Evolutionary conservation across 768 basidiomycete species (phyloP).

Genomic region (Serendipita vermifera): DNA sequence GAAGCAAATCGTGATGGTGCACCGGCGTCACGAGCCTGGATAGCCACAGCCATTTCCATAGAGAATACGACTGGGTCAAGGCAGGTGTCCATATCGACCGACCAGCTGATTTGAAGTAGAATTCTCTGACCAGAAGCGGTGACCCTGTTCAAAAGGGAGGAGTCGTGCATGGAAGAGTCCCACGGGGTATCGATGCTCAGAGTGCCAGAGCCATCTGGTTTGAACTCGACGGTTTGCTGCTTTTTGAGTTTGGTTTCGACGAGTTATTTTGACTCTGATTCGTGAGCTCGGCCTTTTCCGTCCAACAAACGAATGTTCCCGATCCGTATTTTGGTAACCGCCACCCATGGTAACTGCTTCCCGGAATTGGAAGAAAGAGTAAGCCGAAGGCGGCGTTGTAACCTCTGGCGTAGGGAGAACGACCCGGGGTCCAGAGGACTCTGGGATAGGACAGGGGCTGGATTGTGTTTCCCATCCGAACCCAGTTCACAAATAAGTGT

Average conservation of each 20-base stretch:
- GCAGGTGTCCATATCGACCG: constrained; percentile 70
- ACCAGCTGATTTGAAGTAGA: constrained; percentile 62
- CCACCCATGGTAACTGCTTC: constrained; percentile 74
- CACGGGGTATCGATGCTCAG: constrained; percentile 64
- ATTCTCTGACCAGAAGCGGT: constrained; percentile 67
- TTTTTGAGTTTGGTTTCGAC: constrained; percentile 65
- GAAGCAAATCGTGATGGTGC: constrained; percentile 65
- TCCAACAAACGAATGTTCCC: constrained; percentile 80
- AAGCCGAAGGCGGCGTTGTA: constrained; percentile 72
- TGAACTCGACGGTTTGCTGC: constrained; percentile 61
- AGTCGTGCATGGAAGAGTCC: constrained; percentile 90
- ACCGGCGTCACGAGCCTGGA: constrained; percentile 72
- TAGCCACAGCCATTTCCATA: constrained; percentile 73
- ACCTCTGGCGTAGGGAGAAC: constrained; percentile 82
- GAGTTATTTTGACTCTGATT: constrained; percentile 55
- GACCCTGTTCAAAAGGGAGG: constrained; percentile 69
- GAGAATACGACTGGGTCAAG: constrained; percentile 76
- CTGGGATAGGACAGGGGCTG: constrained; percentile 69
- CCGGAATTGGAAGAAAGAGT: constrained; percentile 80
- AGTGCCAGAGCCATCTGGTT: constrained; percentile 66
- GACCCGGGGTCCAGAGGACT: constrained; percentile 66
- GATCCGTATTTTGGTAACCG: constrained; percentile 58
- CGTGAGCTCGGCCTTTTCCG: constrained; percentile 65
- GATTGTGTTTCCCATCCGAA: constrained; percentile 68
- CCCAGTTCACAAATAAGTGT: constrained; percentile 81